Percentiles rank a stretch among this genome's conserved stretches.
These are phyloP conservation scores for Solanum chilense DNA, from an alignment of 257 asterid genomes.

Conservation along the genomic window DNA sequence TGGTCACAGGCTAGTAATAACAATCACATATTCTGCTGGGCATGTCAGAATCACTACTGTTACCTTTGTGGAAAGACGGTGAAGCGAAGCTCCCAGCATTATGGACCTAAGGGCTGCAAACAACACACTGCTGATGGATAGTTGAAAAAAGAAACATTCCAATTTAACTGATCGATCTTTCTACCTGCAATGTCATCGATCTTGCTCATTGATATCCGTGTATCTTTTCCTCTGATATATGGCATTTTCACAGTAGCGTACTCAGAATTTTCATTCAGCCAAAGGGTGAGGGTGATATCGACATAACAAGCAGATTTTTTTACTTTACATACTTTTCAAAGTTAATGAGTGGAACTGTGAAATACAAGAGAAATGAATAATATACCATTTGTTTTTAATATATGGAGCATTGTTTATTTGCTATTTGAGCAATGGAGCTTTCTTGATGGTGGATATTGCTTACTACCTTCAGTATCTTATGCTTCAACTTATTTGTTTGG, in stretches of 20 bases:
- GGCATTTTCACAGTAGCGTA: background rate
- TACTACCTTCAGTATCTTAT: background rate
- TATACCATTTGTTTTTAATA: background rate
- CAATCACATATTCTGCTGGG: conserved; percentile 90
- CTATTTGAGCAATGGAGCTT: background rate
- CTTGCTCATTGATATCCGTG: background rate
- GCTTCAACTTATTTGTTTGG: background rate
- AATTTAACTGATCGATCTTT: conserved; percentile 7
- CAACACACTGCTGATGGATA: conserved; percentile 59
- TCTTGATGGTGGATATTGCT: background rate
- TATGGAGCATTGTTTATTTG: background rate
- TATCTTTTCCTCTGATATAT: background rate
- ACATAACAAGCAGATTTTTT: background rate
- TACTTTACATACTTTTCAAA: background rate
- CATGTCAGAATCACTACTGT: conserved; percentile 85
- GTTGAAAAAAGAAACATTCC: conserved; percentile 22
- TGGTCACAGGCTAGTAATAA: conserved; percentile 50
- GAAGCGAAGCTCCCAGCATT: conserved; percentile 60
- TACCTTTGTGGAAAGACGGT: conserved; percentile 63
- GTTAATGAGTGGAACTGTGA: background rate
- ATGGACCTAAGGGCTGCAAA: conserved; percentile 79
- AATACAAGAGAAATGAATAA: background rate
- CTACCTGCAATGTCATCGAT: background rate
- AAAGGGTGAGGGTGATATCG: background rate
- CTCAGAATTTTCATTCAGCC: background rate